Evolutionary conservation across 371 early-diverging fungal genomes (phyloP), one percentile per base, ranked within the genome.

Genomic region (Mortierella sp.): DNA sequence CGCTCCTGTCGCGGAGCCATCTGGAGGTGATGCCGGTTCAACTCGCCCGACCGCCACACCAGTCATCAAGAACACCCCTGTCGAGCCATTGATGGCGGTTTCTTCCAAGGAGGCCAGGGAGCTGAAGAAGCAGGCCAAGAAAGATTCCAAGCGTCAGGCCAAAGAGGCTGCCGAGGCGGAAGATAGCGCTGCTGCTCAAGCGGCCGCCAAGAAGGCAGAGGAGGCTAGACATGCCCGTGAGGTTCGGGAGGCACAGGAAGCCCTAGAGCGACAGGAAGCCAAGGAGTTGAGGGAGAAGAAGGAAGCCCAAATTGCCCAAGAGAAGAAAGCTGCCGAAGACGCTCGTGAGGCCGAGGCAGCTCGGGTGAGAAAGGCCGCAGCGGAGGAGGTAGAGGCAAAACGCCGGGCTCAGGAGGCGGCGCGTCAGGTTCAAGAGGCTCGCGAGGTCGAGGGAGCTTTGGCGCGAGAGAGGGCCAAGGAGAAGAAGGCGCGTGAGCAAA

Each of bases 271-370:
- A 21, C 78, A 81, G 65, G 85, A 84, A 29, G 80, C 79, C 70
- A 81, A 83, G 70, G 83, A 88, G 44, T 27, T 78, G 48, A 88
- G 76, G 68, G 87, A 76, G 29, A 83, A 75, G 72, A 81, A 82
- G 54, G 84, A 81, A 71, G 88, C 81, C 29, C 89, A 88, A 76
- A 88, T 90, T 63, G 89, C 86, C 1, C 85, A 88, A 35, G 82
- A 87, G 32, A 88, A 76, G 76, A 78, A 73, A 70, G 79, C 83
- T 46, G 88, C 81, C n/a, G 83, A 87, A 44, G 83, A 84, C 32
- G 82, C 75, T 68, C 68, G 63, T 38, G 78, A 74, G 16, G 58
- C 76, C 55, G 78, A 77, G 71, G 70, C 70, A 43, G 78, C 73
- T n/a, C 70, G 65, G 58, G 72, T 46, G 51, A 76, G 49, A 41